phyloP scores from a whole-genome alignment of 257 asterid genomes.

The Capsicum rhomboideum region DNA sequence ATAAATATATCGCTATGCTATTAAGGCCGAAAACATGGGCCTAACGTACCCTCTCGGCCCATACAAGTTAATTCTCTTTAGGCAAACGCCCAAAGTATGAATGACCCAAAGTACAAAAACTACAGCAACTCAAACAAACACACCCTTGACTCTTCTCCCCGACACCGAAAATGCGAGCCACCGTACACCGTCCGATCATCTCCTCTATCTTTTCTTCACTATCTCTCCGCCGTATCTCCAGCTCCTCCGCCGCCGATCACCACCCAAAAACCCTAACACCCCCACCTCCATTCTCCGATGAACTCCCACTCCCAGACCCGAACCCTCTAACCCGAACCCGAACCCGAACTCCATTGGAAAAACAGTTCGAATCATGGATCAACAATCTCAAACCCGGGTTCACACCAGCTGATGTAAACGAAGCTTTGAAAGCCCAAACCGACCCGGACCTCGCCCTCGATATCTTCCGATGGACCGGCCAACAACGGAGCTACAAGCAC shows the following conservation, averaged over 20 bases:
- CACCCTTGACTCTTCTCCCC: background rate
- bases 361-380: slow-evolving; percentile 75
- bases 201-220: slow-evolving; percentile 23
- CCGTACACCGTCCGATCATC: slow-evolving; percentile 4
- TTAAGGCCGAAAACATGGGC: background rate
- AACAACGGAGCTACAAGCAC: slow-evolving; percentile 85
- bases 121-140: background rate
- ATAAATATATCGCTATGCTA: too few species aligned
- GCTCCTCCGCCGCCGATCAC: slow-evolving; percentile 3
- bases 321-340: slow-evolving; percentile 20
- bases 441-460: slow-evolving; percentile 94
- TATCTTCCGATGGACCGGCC: slow-evolving; percentile 94
- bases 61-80: background rate
- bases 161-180: slow-evolving; percentile 6
- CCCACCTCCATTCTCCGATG: slow-evolving; percentile 12
- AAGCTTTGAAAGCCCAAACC: slow-evolving; percentile 55
- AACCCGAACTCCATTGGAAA: slow-evolving; percentile 56
- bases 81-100: background rate
- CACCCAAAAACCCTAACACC: slow-evolving; percentile 6
- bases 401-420: slow-evolving; percentile 60
- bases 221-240: slow-evolving; percentile 31
- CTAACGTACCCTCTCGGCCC: background rate
- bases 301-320: slow-evolving; percentile 5
- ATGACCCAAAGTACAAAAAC: background rate
- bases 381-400: slow-evolving; percentile 78